These are phyloP conservation scores for Phyllosticta capitalensis DNA, from an alignment of 2,329 filamentous ascomycete genomes.

Conservation along the genomic window DNA sequence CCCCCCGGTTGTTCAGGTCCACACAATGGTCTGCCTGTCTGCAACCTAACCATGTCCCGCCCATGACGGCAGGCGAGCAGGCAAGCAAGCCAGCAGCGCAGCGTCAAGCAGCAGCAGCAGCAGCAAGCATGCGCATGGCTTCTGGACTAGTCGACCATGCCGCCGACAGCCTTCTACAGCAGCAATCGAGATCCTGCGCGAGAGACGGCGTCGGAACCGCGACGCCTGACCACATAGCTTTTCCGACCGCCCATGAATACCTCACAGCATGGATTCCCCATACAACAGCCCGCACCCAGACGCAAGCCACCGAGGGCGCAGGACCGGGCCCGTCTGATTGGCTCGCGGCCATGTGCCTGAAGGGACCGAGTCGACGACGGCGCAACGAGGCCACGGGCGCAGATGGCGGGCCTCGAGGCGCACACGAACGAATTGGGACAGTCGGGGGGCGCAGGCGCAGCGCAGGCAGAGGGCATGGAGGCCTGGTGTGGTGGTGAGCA, in stretches of 20 bases:
- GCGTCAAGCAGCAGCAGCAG: no score
- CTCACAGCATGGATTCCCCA: conserved; percentile 8
- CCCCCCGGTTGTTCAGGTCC: background rate
- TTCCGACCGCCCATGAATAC: background rate
- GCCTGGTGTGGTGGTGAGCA: no score
- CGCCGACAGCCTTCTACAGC: conserved; percentile 1
- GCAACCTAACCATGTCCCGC: background rate
- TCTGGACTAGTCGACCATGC: background rate
- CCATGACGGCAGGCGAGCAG: background rate
- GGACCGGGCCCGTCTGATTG: background rate
- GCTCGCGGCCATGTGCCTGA: background rate
- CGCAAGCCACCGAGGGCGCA: conserved; percentile 1
- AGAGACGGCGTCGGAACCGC: background rate
- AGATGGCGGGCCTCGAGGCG: background rate
- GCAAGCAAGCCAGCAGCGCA: no score
- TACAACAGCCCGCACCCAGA: conserved; percentile 3
- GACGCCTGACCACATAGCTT: background rate
- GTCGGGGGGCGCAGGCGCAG: background rate
- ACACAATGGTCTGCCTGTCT: background rate
- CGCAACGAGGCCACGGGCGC: background rate
- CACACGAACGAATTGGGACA: background rate
- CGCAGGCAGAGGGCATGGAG: background rate
- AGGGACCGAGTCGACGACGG: background rate
- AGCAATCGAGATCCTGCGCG: background rate
- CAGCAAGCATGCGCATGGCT: no score